Percentiles rank a stretch among this genome's conserved stretches.
Evolutionary conservation across 164 flowering plant genomes (phyloP).

Genomic region (Nelumbo lutea): DNA sequence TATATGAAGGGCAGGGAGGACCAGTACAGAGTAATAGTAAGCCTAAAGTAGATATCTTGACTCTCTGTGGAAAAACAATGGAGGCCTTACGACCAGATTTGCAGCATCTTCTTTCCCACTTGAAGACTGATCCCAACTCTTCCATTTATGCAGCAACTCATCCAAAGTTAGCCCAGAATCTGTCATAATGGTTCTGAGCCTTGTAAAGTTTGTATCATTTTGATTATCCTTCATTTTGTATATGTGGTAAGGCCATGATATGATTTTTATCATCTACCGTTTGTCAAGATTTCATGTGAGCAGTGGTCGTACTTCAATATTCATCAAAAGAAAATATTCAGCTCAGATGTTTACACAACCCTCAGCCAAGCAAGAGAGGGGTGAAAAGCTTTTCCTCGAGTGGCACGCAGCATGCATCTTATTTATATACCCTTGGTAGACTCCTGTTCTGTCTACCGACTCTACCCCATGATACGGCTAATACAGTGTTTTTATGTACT

Average conservation of each 20-base stretch:
- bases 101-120: constrained; percentile 84
- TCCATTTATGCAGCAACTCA: constrained; percentile 88
- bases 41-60: constrained; percentile 72
- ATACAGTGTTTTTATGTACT: no score
- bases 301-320: not conserved
- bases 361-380: not conserved
- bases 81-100: constrained; percentile 81
- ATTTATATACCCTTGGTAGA: no score
- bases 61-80: constrained; percentile 52
- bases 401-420: no score
- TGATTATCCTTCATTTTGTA: not conserved
- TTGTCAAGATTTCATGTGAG: not conserved
- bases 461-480: no score
- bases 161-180: constrained; percentile 60
- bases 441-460: no score
- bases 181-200: constrained; percentile 8
- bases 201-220: not conserved
- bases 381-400: not conserved
- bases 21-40: constrained; percentile 85
- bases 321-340: no score
- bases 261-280: not conserved
- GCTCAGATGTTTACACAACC: not conserved
- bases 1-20: constrained; percentile 97
- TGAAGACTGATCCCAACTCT: constrained; percentile 64
- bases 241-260: not conserved